Evolutionary conservation across 345 rosid species (phyloP).

Genomic region (Eucalyptus curtisii): DNA sequence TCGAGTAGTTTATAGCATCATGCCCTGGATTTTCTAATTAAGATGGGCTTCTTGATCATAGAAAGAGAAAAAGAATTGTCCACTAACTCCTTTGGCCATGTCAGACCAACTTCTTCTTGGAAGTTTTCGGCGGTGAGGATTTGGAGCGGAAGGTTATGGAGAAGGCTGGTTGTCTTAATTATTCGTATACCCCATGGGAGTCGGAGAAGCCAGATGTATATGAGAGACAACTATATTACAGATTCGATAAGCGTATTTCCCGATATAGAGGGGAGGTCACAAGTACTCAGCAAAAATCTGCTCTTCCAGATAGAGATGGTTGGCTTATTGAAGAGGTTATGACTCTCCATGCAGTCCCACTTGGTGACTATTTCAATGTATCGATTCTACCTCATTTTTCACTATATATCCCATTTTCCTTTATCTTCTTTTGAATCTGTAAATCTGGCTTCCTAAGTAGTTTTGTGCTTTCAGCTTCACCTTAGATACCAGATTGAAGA

Average conservation of each 20-base stretch:
- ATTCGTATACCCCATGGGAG: constrained; percentile 89
- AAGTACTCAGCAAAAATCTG: constrained; percentile 77
- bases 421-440: neutral
- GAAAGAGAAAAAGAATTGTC: neutral
- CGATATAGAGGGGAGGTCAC: constrained; percentile 95
- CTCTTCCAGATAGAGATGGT: constrained; percentile 46
- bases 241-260: constrained; percentile 64
- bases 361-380: constrained; percentile 85
- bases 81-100: constrained; percentile 1
- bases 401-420: neutral
- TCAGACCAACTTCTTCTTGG: constrained; percentile 65
- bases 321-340: constrained; percentile 90
- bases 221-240: constrained; percentile 76
- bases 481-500: constrained; percentile 80
- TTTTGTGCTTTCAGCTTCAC: constrained; percentile 46
- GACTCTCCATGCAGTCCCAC: constrained; percentile 90
- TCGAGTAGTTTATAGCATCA: neutral
- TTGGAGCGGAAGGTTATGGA: constrained; percentile 78
- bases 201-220: constrained; percentile 65
- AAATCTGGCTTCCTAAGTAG: neutral
- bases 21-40: neutral
- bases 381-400: neutral
- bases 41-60: neutral
- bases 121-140: constrained; percentile 71
- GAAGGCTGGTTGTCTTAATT: constrained; percentile 73